Evolutionary conservation across 1,284 basidiomycete genomes (phyloP), one percentile per base, ranked within the genome.

Genomic region (Volvariella volvacea): DNA sequence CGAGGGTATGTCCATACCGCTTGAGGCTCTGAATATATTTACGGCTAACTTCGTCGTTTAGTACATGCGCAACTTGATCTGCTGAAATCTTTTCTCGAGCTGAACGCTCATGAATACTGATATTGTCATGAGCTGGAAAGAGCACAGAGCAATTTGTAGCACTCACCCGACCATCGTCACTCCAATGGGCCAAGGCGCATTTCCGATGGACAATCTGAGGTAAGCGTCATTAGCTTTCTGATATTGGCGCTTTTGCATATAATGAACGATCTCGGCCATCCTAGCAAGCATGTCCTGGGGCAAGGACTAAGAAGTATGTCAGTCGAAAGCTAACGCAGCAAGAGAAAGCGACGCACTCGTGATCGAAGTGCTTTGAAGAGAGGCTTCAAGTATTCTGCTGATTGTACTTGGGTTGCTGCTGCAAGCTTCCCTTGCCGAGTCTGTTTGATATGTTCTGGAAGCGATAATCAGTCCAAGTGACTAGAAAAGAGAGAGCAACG

Each of bases 1-100:
- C n/a, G n/a, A n/a, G n/a, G n/a, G n/a, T n/a, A n/a, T n/a, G n/a
- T n/a, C n/a, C 60, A 48, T 58, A 88, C 91, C 95, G 69, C 68
- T 99, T 99, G 41, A 99, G 67, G 58, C 92, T 95, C 65, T 99
- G 96, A 51, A 99, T 99, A 61, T 98, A 99, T 67, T 99, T 99
- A 48, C 96, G 76, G 57, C 91, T 94, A 54, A 98, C 92, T 79
- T 99, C 96, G 58, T 99, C 96, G 62, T 99, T 99, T 48, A 99
- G 65, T 1, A 98, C 95, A 64, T 99, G 96, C 0, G 95, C 96
- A 3, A 99, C 92, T 58, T 95, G 92, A 62, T 96, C 93, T 31
- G 88, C 85, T 22, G 90, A 93, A 50, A 99, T 98, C 68, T 97
- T 98, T 63, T 98, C 93, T 55, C 94, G 82, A 0, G 93, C 94